A percentile compares a stretch with the other conserved stretches of the same genome.
Evolutionary conservation across 2,329 filamentous ascomycete genomes (phyloP).

Genomic region (Diaporthe humulicola): DNA sequence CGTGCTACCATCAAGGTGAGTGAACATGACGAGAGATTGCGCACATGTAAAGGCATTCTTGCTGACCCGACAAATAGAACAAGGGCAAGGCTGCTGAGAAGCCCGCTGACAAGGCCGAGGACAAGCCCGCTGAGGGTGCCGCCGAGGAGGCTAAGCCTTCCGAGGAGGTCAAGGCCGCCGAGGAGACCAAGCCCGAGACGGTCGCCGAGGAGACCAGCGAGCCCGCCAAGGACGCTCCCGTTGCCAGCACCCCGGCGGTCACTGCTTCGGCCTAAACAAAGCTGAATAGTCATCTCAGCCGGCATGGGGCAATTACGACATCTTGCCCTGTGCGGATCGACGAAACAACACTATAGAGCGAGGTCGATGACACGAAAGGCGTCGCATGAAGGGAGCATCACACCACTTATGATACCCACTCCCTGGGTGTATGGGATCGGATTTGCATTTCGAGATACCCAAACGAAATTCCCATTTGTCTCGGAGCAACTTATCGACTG

Average conservation of each 20-base stretch:
- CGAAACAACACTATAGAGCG: constrained; percentile 45
- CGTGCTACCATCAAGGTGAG: constrained; percentile 65
- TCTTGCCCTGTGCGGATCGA: constrained; percentile 39
- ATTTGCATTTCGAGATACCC: constrained; percentile 72
- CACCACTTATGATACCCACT: constrained; percentile 41
- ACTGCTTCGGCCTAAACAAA: constrained; percentile 64
- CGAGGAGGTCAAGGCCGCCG: constrained; percentile 50
- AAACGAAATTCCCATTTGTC: constrained; percentile 60
- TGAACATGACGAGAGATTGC: not conserved
- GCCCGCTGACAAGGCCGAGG: constrained; percentile 57
- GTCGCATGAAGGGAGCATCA: constrained; percentile 41
- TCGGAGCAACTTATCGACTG: constrained; percentile 40
- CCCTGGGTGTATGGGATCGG: constrained; percentile 53
- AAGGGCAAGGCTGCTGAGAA: constrained; percentile 56
- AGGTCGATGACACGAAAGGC: constrained; percentile 44
- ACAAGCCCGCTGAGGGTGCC: constrained; percentile 51
- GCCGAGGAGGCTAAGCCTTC: constrained; percentile 47
- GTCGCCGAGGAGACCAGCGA: constrained; percentile 48
- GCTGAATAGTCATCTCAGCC: constrained; percentile 41
- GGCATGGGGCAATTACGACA: constrained; percentile 43
- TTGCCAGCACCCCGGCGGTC: constrained; percentile 60
- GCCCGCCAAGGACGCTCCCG: constrained; percentile 51
- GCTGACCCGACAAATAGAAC: constrained; percentile 42
- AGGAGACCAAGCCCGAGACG: constrained; percentile 51
- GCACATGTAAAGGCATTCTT: not conserved